phyloP scores from a whole-genome alignment of 306 rosid genomes.

The Rosa persica region DNA sequence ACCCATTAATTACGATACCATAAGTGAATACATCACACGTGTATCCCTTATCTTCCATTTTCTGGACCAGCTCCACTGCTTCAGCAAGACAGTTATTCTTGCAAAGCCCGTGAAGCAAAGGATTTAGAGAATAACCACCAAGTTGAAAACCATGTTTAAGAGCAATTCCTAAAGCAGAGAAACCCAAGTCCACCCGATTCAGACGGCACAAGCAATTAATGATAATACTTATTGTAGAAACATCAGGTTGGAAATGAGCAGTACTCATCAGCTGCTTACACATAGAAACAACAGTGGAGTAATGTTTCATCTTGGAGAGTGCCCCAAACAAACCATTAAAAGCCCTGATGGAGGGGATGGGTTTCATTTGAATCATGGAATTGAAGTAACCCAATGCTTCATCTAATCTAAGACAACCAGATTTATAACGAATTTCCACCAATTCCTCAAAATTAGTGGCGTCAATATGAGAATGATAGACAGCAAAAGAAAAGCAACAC shows the following conservation, averaged over 20 bases:
- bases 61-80: neutral
- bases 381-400: neutral
- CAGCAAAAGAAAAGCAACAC: neutral
- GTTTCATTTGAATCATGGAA: neutral
- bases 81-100: neutral
- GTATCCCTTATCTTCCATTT: neutral
- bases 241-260: neutral
- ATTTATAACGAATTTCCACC: neutral
- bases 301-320: too few species aligned
- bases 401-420: neutral
- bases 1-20: neutral
- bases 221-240: neutral
- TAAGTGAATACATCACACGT: neutral
- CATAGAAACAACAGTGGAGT: too few species aligned
- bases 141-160: neutral
- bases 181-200: constrained; percentile 2
- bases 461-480: too few species aligned
- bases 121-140: neutral
- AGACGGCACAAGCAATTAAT: neutral
- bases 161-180: neutral
- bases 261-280: too few species aligned
- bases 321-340: too few species aligned
- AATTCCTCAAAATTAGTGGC: neutral
- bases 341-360: too few species aligned
- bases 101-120: neutral